phyloP scores from a whole-genome alignment of 2,329 filamentous ascomycete genomes.

The Alternaria solani region DNA sequence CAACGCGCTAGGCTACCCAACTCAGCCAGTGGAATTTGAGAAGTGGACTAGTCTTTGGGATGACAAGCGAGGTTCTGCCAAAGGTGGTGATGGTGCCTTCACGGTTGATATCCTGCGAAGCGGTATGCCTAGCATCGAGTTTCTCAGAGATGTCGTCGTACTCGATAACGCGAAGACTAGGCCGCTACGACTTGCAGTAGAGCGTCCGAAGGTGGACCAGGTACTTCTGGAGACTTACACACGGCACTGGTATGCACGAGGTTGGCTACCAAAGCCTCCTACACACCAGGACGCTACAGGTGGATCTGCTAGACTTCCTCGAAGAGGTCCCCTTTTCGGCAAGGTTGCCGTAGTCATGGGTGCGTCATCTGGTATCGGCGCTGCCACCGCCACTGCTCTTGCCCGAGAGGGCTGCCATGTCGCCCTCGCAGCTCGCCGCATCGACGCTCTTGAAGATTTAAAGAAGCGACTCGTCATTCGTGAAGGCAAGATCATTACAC shows the following conservation, averaged over 20 bases:
- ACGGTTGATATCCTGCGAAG: constrained; percentile 81
- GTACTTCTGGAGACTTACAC: constrained; percentile 79
- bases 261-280: constrained; percentile 75
- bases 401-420: constrained; percentile 76
- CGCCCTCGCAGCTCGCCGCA: constrained; percentile 74
- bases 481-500: constrained; percentile 71
- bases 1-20: constrained; percentile 73
- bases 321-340: constrained; percentile 69
- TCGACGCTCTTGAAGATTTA: constrained; percentile 71
- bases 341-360: constrained; percentile 80
- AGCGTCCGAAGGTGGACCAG: constrained; percentile 73
- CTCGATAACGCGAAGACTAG: constrained; percentile 75
- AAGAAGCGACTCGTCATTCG: constrained; percentile 66
- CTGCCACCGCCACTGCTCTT: constrained; percentile 74
- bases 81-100: constrained; percentile 74
- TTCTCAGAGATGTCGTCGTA: constrained; percentile 74
- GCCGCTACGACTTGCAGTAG: constrained; percentile 65
- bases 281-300: constrained; percentile 58
- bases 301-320: constrained; percentile 55
- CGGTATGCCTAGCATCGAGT: constrained; percentile 79
- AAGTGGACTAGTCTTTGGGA: constrained; percentile 79
- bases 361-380: constrained; percentile 80
- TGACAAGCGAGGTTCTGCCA: constrained; percentile 70
- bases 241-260: constrained; percentile 80
- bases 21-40: constrained; percentile 71